Conservation (phyloP, 1,139 yeast genomes). For the Diutina catenulata region DNA sequence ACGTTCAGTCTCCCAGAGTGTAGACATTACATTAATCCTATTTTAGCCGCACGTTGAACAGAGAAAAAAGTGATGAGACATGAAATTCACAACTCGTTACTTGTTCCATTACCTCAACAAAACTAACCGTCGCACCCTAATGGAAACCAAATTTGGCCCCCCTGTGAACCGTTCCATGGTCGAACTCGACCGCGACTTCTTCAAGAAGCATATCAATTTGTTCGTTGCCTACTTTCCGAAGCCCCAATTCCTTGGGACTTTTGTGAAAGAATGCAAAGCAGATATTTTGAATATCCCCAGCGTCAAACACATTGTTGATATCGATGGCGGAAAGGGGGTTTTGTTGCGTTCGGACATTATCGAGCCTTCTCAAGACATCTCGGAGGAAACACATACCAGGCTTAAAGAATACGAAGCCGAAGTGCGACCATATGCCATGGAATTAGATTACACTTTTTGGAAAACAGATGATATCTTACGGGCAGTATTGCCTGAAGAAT, state of each 20-base stretch:
- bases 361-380: constrained; percentile 29
- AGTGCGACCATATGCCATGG: constrained; percentile 42
- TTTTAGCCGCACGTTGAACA: too few species aligned
- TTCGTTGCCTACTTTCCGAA: constrained; percentile 62
- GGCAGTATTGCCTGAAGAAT: constrained; percentile 64
- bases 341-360: constrained; percentile 38
- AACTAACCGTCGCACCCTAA: constrained; percentile 13
- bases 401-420: constrained; percentile 35
- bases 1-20: too few species aligned
- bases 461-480: constrained; percentile 73
- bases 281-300: constrained; percentile 56
- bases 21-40: too few species aligned
- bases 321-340: constrained; percentile 46
- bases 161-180: constrained; percentile 62
- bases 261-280: constrained; percentile 38
- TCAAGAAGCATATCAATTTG: constrained; percentile 42
- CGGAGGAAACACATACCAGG: constrained; percentile 28
- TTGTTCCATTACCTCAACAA: constrained; percentile 11
- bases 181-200: constrained; percentile 52
- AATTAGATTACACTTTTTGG: constrained; percentile 72
- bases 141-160: constrained; percentile 32
- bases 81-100: constrained; percentile 5
- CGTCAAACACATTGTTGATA: constrained; percentile 50
- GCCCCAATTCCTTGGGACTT: constrained; percentile 45
- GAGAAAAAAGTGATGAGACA: too few species aligned